A percentile compares a stretch with the other conserved stretches of the same genome.
phyloP scores from a whole-genome alignment of 768 basidiomycete genomes.

The Auricularia cornea region DNA sequence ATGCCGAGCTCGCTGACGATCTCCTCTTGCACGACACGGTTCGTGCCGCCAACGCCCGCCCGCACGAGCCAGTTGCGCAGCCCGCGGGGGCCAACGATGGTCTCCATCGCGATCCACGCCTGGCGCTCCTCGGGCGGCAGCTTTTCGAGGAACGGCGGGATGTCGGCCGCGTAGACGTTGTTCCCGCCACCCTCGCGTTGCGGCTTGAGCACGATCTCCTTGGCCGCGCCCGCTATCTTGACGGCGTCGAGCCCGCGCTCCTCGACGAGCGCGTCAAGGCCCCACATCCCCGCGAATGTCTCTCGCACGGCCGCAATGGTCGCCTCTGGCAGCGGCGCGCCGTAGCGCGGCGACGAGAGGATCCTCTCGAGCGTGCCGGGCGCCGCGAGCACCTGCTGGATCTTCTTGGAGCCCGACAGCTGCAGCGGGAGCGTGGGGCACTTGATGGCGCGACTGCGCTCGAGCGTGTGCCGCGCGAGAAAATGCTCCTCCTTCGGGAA shows the following conservation, averaged over 20 bases:
- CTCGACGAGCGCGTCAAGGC: conserved; percentile 41
- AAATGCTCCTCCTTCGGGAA: conserved; percentile 62
- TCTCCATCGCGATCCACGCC: conserved; percentile 94
- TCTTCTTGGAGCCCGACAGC: conserved; percentile 93
- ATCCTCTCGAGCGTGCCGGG: conserved; percentile 69
- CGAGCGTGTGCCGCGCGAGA: conserved; percentile 65
- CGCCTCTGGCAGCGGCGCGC: conserved; percentile 22
- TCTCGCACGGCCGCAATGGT: conserved; percentile 49
- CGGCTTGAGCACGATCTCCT: conserved; percentile 80
- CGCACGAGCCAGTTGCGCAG: conserved; percentile 69
- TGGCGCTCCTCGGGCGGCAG: conserved; percentile 54
- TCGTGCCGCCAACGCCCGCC: conserved; percentile 38
- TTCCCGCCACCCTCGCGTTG: conserved; percentile 98
- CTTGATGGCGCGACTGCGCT: conserved; percentile 80
- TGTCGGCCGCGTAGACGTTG: conserved; percentile 82
- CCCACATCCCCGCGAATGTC: conserved; percentile 89
- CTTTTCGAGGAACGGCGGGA: conserved; percentile 63
- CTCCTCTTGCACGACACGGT: conserved; percentile 46
- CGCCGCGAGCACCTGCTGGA: conserved; percentile 79
- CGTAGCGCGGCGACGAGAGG: conserved; percentile 34
- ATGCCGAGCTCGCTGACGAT: conserved; percentile 88
- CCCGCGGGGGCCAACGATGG: conserved; percentile 71
- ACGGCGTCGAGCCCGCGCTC: conserved; percentile 27
- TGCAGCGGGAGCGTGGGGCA: conserved; percentile 88
- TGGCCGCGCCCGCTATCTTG: conserved; percentile 47